Evolutionary conservation across 352 stramenopile species (phyloP), one percentile per base, ranked within the genome.

Genomic region (Thalassiosira ordinaria): DNA sequence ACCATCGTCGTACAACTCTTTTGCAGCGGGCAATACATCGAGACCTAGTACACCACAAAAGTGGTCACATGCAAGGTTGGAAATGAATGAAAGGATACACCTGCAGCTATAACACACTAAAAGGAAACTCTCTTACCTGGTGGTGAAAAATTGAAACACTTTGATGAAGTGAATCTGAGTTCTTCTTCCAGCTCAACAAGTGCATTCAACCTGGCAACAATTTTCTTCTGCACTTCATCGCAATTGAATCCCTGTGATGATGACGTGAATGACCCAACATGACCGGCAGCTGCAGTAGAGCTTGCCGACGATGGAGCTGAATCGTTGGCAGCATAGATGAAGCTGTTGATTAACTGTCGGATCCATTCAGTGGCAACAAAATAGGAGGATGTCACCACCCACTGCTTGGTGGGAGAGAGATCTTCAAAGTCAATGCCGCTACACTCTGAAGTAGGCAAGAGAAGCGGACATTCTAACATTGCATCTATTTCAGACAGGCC

Each of bases 281-380:
- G n/a, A 6, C 20, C 44, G 51, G 46, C 33, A 1, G 37, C 29
- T 31, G 49, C 29, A 13, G 7, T 33, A 37, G 26, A 2, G 1
- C 11, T 9, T 7, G 8, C 62, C 16, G 27, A 13, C 8, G 35
- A 39, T 11, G 52, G 8, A 18, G 29, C 52, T 8, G 44, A 37
- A 18, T 60, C 68, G 26, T 57, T 49, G 16, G 69, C 74, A 22
- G 65, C 67, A 69, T 76, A 67, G 44, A 89, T 84, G 41, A 89
- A 89, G n/a, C 64, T 70, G 37, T 89, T 89, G 35, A 88, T 75
- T 14, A 89, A 53, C 63, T 88, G 70, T 27, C 83, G 39, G n/a
- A 80, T 47, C 74, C 79, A 89, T 26, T 67, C 84, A 11, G 71
- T 78, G n/a, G 74, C 80, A 74, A 84, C 81, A 61, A 73, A 89